Percentiles rank a stretch among this genome's conserved stretches.
These are phyloP conservation scores for Mortierella sp. DNA, from an alignment of 371 early-diverging fungal genomes.

Conservation along the genomic window DNA sequence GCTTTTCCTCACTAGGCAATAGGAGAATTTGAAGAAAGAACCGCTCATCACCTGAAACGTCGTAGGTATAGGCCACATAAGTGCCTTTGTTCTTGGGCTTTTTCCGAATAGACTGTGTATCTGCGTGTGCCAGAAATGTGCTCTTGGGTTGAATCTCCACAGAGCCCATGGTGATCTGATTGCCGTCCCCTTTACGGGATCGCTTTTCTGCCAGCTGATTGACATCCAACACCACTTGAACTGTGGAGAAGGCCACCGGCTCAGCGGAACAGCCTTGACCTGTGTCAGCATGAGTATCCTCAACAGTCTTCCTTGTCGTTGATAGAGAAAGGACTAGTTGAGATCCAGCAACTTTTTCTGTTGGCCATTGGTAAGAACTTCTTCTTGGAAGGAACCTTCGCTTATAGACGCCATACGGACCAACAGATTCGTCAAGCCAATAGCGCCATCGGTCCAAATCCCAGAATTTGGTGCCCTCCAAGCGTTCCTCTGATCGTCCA, in stretches of 20 bases:
- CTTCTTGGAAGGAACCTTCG: slow-evolving; percentile 18
- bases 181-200: not conserved
- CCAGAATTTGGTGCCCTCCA: slow-evolving; percentile 43
- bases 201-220: slow-evolving; percentile 22
- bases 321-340: too few species aligned
- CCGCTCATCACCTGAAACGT: slow-evolving; percentile 56
- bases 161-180: slow-evolving; percentile 29
- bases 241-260: not conserved
- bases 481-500: not conserved
- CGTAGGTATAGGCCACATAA: slow-evolving; percentile 56
- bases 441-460: slow-evolving; percentile 50
- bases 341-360: too few species aligned
- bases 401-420: slow-evolving; percentile 30
- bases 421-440: slow-evolving; percentile 30
- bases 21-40: slow-evolving; percentile 47
- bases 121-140: slow-evolving; percentile 4
- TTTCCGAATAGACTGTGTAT: too few species aligned
- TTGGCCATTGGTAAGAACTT: not conserved
- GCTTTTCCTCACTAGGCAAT: too few species aligned
- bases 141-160: slow-evolving; percentile 35
- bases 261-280: slow-evolving; percentile 10
- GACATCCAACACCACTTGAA: slow-evolving; percentile 27
- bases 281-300: not conserved
- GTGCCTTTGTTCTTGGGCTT: not conserved
- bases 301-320: too few species aligned